Conservation (phyloP, 2,329 filamentous ascomycete species). For the Curvularia sp. region DNA sequence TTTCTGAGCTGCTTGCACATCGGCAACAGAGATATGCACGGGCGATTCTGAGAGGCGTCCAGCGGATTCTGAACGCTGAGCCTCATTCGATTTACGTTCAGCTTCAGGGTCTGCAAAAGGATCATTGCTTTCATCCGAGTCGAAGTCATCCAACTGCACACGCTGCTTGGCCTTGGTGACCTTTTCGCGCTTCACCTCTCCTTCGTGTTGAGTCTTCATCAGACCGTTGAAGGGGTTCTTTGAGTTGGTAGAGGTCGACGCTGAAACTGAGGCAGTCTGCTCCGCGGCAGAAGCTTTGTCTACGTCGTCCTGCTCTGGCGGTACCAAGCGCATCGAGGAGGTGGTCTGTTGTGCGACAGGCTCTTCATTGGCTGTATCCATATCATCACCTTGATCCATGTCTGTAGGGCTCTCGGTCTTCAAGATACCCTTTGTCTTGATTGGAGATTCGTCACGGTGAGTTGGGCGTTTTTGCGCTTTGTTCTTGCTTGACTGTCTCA, state of each 20-base stretch:
- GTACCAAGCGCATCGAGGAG: constrained; percentile 46
- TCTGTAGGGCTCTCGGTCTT: constrained; percentile 45
- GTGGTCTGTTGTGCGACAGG: constrained; percentile 28
- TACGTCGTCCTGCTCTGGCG: constrained; percentile 38
- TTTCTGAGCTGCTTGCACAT: constrained; percentile 49
- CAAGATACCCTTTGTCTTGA: constrained; percentile 42
- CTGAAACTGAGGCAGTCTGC: constrained; percentile 30
- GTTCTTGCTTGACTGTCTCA: constrained; percentile 48
- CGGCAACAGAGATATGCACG: constrained; percentile 67
- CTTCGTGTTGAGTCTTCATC: constrained; percentile 48
- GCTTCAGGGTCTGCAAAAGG: constrained; percentile 52
- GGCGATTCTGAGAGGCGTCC: constrained; percentile 69
- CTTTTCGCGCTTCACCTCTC: constrained; percentile 63
- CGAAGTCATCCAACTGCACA: constrained; percentile 74
- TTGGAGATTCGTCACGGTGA: constrained; percentile 40
- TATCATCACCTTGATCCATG: constrained; percentile 24
- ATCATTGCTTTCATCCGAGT: constrained; percentile 61
- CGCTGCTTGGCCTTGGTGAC: constrained; percentile 66
- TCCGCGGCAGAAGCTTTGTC: constrained; percentile 24
- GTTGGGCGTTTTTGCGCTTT: constrained; percentile 49
- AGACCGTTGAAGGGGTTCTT: constrained; percentile 40
- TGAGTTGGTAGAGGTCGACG: constrained; percentile 35
- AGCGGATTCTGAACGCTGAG: constrained; percentile 29
- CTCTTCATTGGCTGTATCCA: constrained; percentile 21
- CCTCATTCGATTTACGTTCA: constrained; percentile 35